Conservation (phyloP, 2,329 filamentous ascomycete genomes). For the Mycosphaerella sp. region DNA sequence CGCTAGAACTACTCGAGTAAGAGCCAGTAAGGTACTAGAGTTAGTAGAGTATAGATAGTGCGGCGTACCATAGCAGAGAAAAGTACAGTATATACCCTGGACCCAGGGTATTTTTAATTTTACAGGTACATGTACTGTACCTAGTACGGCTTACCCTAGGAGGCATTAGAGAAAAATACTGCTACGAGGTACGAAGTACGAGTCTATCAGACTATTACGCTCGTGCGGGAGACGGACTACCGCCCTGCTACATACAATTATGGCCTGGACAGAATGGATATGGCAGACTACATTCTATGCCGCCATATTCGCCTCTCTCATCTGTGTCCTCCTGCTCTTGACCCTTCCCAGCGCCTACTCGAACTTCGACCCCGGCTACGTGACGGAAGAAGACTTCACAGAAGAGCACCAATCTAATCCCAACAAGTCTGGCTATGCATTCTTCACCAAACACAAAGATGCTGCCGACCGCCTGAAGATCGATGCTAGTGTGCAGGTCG, state of each 20-base stretch:
- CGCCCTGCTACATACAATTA: constrained; percentile 9
- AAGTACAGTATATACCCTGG: neutral
- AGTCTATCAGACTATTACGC: neutral
- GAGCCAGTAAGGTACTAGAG: too few species aligned
- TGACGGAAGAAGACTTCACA: constrained; percentile 27
- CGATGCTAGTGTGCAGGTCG: constrained; percentile 62
- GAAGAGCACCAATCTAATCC: constrained; percentile 23
- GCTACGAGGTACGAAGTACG: too few species aligned
- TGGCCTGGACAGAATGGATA: constrained; percentile 24
- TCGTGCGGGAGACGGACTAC: neutral
- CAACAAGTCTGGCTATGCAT: constrained; percentile 30
- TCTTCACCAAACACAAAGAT: constrained; percentile 25
- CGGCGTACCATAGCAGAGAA: constrained; percentile 1
- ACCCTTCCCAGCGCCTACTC: constrained; percentile 49
- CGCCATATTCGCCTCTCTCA: constrained; percentile 40
- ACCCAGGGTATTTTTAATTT: too few species aligned
- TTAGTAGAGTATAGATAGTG: neutral
- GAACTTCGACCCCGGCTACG: constrained; percentile 30
- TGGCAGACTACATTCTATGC: constrained; percentile 37
- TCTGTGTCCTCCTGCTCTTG: constrained; percentile 46
- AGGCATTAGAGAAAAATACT: too few species aligned
- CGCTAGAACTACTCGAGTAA: too few species aligned
- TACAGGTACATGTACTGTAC: too few species aligned
- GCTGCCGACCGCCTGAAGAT: constrained; percentile 27
- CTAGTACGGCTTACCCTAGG: too few species aligned